Evolutionary conservation across 345 rosid species (phyloP).

Genomic region (Eucalyptus pauciflora): DNA sequence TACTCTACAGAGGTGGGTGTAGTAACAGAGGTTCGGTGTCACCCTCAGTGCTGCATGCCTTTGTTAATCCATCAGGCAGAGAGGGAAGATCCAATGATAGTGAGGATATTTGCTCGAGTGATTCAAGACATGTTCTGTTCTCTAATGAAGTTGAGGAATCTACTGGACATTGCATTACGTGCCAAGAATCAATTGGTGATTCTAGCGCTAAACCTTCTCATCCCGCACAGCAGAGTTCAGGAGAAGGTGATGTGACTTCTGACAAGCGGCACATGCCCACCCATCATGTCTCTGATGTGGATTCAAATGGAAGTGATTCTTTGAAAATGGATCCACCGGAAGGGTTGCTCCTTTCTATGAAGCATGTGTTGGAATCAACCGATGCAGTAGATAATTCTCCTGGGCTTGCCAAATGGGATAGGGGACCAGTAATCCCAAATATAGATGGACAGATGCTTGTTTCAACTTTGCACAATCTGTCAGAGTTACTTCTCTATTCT

Average conservation of each 20-base stretch:
- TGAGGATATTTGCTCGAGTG: background rate
- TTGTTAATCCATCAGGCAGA: background rate
- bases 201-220: background rate
- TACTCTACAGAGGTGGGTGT: background rate
- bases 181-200: background rate
- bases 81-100: background rate
- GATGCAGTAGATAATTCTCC: background rate
- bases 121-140: background rate
- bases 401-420: background rate
- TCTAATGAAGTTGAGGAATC: background rate
- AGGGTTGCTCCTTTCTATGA: background rate
- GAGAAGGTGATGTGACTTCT: background rate
- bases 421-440: constrained; percentile 9
- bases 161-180: background rate
- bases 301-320: background rate
- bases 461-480: constrained; percentile 49
- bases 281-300: background rate
- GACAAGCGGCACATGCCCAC: background rate
- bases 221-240: background rate
- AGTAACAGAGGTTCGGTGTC: background rate
- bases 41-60: background rate
- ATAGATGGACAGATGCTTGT: constrained; percentile 20
- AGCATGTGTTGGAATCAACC: background rate
- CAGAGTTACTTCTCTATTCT: constrained; percentile 59
- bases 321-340: background rate